Conservation (phyloP, 1,139 yeast species). For the Maudiozyma humilis region DNA sequence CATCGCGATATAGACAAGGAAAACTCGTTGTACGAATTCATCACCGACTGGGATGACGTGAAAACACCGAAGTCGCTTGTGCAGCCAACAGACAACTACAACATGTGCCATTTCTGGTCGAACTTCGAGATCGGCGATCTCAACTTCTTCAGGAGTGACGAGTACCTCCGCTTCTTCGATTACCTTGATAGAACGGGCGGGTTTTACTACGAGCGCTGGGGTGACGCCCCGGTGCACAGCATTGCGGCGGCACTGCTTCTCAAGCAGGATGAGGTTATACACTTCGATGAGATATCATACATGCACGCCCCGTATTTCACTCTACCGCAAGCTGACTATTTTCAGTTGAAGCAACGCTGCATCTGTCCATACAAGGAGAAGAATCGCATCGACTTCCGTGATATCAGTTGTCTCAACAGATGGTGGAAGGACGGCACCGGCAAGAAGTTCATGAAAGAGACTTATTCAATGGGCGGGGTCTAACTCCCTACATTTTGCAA, state of each 20-base stretch:
- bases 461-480: not conserved
- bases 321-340: conserved; percentile 58
- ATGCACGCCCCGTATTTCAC: conserved; percentile 73
- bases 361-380: conserved; percentile 48
- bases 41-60: conserved; percentile 51
- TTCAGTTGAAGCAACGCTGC: conserved; percentile 55
- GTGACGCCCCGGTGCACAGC: conserved; percentile 95
- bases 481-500: not conserved
- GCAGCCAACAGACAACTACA: conserved; percentile 47
- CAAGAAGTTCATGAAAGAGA: conserved; percentile 30
- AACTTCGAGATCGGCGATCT: conserved; percentile 83
- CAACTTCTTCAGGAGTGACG: conserved; percentile 67
- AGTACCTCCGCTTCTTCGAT: conserved; percentile 58
- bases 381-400: conserved; percentile 49
- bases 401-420: conserved; percentile 64
- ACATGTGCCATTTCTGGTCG: conserved; percentile 92
- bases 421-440: conserved; percentile 77
- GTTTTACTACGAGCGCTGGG: conserved; percentile 91
- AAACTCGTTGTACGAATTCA: conserved; percentile 59
- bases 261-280: conserved; percentile 63
- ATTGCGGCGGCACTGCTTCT: conserved; percentile 62
- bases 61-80: conserved; percentile 13
- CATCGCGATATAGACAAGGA: conserved; percentile 47
- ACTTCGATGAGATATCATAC: conserved; percentile 88
- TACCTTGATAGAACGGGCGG: conserved; percentile 69